A percentile compares a stretch with the other conserved stretches of the same genome.
Evolutionary conservation across 2,329 filamentous ascomycete species (phyloP).

Genomic region (Pseudohalonectria lignicola): DNA sequence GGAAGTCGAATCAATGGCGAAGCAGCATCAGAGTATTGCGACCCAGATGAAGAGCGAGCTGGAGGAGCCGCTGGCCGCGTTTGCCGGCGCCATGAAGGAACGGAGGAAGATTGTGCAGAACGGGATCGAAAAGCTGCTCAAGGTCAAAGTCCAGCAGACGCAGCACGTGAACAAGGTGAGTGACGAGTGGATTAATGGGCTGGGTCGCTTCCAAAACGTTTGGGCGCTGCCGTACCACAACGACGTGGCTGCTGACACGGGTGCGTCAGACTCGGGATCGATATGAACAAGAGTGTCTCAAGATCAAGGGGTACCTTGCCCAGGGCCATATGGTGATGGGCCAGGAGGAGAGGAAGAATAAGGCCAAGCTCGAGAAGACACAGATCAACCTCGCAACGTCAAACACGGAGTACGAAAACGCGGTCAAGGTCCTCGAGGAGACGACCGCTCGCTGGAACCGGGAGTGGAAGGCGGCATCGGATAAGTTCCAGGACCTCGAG

Average conservation of each 20-base stretch:
- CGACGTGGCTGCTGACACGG: too few species aligned
- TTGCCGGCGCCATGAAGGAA: slow-evolving; percentile 92
- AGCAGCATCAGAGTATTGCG: slow-evolving; percentile 83
- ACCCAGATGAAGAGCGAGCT: slow-evolving; percentile 92
- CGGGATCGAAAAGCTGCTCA: slow-evolving; percentile 87
- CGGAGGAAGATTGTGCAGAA: slow-evolving; percentile 91
- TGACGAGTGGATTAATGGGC: background rate
- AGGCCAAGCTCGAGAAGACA: slow-evolving; percentile 96
- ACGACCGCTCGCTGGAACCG: slow-evolving; percentile 94
- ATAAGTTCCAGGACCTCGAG: slow-evolving; percentile 98
- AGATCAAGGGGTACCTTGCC: slow-evolving; percentile 96
- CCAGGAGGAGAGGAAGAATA: slow-evolving; percentile 97
- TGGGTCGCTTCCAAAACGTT: too few species aligned
- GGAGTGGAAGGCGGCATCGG: slow-evolving; percentile 95
- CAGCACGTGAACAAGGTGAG: slow-evolving; percentile 79
- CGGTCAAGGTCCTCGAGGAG: slow-evolving; percentile 87
- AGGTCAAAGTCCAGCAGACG: slow-evolving; percentile 87
- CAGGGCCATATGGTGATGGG: slow-evolving; percentile 99
- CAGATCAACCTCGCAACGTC: slow-evolving; percentile 88
- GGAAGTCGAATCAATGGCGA: slow-evolving; percentile 88
- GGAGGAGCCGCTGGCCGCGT: slow-evolving; percentile 85
- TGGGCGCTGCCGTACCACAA: too few species aligned
- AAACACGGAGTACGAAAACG: slow-evolving; percentile 86
- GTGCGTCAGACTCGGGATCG: slow-evolving; percentile 82
- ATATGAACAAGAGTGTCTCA: slow-evolving; percentile 94